Conservation (phyloP, 2,329 filamentous ascomycete species). For the Hypoxylon sp. region DNA sequence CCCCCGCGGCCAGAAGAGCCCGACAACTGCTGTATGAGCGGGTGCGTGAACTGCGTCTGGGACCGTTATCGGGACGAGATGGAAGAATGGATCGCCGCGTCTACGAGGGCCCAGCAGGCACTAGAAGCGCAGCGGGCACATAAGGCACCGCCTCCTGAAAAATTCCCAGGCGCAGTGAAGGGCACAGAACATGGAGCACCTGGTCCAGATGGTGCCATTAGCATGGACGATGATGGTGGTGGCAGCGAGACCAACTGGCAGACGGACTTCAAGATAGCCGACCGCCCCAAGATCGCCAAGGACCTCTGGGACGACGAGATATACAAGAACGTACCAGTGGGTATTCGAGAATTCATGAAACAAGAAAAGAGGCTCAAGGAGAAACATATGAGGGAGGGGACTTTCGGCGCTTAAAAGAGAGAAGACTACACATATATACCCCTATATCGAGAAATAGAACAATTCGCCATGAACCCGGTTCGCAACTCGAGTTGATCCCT, state of each 20-base stretch:
- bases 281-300: conserved; percentile 61
- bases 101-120: conserved; percentile 72
- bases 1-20: conserved; percentile 90
- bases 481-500: conserved; percentile 18
- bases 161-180: conserved; percentile 35
- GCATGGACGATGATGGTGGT: conserved; percentile 86
- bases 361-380: conserved; percentile 91
- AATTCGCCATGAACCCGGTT: conserved; percentile 17
- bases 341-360: conserved; percentile 97
- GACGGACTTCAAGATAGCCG: conserved; percentile 53
- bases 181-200: conserved; percentile 18
- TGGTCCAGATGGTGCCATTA: conserved; percentile 59
- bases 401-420: conserved; percentile 58
- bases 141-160: conserved; percentile 21
- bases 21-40: conserved; percentile 99
- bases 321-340: conserved; percentile 87
- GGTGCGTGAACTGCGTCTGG: conserved; percentile 98
- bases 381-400: conserved; percentile 74
- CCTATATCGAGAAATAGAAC: conserved; percentile 38
- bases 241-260: conserved; percentile 80
- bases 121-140: conserved; percentile 59
- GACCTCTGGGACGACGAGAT: conserved; percentile 76
- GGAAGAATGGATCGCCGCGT: conserved; percentile 84
- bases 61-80: conserved; percentile 91
- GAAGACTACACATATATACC: conserved; percentile 38